These are phyloP conservation scores for Rickenella mellea DNA, from an alignment of 768 basidiomycete species.

Conservation along the genomic window DNA sequence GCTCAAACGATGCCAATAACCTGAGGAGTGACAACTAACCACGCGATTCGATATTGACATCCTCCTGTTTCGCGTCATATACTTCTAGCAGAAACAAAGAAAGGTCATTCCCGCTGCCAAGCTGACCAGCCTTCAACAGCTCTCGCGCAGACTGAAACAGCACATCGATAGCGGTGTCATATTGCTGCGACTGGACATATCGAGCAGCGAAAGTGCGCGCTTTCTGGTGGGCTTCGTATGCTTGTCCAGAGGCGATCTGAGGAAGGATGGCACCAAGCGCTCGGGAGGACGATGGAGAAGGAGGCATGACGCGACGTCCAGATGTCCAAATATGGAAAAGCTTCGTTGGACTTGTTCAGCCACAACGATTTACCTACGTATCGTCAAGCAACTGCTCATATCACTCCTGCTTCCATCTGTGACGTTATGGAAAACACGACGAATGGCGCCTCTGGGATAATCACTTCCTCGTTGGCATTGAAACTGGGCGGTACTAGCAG, in stretches of 20 bases:
- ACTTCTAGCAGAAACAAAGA: conserved; percentile 72
- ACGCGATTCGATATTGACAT: conserved; percentile 67
- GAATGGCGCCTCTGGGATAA: too few species aligned
- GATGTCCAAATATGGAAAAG: too few species aligned
- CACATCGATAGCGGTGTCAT: conserved; percentile 84
- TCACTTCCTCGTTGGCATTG: too few species aligned
- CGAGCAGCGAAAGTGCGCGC: conserved; percentile 90
- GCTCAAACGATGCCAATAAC: conserved; percentile 7
- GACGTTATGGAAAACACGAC: too few species aligned
- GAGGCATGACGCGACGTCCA: neutral
- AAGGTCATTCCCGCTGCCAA: conserved; percentile 87
- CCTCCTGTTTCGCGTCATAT: conserved; percentile 66
- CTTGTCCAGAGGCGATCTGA: conserved; percentile 57
- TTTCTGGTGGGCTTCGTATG: conserved; percentile 94
- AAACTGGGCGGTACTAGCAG: too few species aligned
- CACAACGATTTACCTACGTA: too few species aligned
- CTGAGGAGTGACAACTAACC: conserved; percentile 38
- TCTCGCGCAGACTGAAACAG: conserved; percentile 86
- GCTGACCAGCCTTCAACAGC: conserved; percentile 79
- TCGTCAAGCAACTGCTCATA: too few species aligned
- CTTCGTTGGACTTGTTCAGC: too few species aligned
- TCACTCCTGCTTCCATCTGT: too few species aligned
- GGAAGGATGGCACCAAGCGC: conserved; percentile 73
- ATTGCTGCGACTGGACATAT: conserved; percentile 71
- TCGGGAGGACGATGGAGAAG: conserved; percentile 36